Conservation (phyloP, 805 yeast species). For the Ogataea saltuana region DNA sequence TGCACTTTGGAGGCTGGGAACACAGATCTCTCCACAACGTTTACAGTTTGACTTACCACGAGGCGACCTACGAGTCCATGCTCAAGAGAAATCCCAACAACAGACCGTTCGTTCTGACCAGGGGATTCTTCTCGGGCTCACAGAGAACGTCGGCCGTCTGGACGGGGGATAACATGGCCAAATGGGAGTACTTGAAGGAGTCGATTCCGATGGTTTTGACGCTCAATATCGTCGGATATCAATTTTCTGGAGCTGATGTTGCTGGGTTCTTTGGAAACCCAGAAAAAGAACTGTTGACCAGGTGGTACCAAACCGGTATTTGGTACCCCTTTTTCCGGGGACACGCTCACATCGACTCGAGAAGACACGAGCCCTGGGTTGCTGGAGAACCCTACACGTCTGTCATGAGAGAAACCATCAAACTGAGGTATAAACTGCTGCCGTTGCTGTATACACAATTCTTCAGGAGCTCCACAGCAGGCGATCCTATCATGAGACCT, state of each 20-base stretch:
- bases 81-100: slow-evolving; percentile 47
- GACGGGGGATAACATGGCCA: slow-evolving; percentile 97
- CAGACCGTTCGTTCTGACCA: slow-evolving; percentile 85
- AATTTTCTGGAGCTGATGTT: slow-evolving; percentile 94
- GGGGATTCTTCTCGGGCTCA: slow-evolving; percentile 88
- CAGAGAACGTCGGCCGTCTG: slow-evolving; percentile 92
- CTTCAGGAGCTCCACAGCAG: slow-evolving; percentile 56
- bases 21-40: slow-evolving; percentile 90
- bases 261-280: slow-evolving; percentile 98
- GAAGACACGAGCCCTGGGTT: slow-evolving; percentile 91
- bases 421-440: slow-evolving; percentile 69
- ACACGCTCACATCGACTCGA: slow-evolving; percentile 93
- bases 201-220: slow-evolving; percentile 90
- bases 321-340: slow-evolving; percentile 97
- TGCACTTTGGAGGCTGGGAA: slow-evolving; percentile 82
- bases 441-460: slow-evolving; percentile 84
- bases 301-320: slow-evolving; percentile 96
- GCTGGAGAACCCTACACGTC: slow-evolving; percentile 72
- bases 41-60: slow-evolving; percentile 78
- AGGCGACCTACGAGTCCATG: slow-evolving; percentile 74
- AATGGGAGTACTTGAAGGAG: slow-evolving; percentile 80
- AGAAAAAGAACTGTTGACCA: slow-evolving; percentile 67
- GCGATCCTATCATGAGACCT: slow-evolving; percentile 73
- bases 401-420: slow-evolving; percentile 67
- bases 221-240: slow-evolving; percentile 79